These are phyloP conservation scores for Asterionellopsis glacialis DNA, from an alignment of 108 stramenopile genomes.

Conservation along the genomic window DNA sequence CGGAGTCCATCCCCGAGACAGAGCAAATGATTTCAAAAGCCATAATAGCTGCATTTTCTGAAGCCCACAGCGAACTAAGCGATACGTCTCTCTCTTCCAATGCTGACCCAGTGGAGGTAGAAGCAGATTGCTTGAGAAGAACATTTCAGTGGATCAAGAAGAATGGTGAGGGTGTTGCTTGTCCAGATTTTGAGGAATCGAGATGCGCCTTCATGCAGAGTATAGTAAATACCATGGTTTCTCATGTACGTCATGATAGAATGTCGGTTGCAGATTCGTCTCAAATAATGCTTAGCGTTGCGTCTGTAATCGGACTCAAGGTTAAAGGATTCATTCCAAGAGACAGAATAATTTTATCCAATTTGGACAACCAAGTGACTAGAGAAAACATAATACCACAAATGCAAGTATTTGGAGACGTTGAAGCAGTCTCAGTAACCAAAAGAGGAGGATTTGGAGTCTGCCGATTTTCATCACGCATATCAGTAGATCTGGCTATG, in stretches of 20 bases:
- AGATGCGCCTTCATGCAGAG: constrained; percentile 14
- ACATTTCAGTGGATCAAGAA: constrained; percentile 25
- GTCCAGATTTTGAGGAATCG: constrained; percentile 15
- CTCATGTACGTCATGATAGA: constrained; percentile 25
- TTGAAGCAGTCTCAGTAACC: constrained; percentile 16
- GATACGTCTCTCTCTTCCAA: background rate
- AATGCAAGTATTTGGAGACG: constrained; percentile 14
- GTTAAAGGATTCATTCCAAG: constrained; percentile 1
- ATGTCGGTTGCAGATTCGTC: constrained; percentile 18
- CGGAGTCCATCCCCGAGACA: constrained; percentile 15
- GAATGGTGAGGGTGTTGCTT: background rate
- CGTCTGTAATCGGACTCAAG: constrained; percentile 21
- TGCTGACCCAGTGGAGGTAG: constrained; percentile 18
- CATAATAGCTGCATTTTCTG: constrained; percentile 35
- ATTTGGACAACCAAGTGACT: constrained; percentile 5
- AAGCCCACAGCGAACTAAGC: constrained; percentile 9
- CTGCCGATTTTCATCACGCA: too few relatives aligned
- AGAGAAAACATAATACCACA: constrained; percentile 3
- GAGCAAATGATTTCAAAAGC: constrained; percentile 41
- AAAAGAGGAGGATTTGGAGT: background rate
- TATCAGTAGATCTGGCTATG: too few relatives aligned
- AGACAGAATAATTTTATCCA: constrained; percentile 23
- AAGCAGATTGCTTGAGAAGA: constrained; percentile 25
- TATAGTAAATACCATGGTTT: constrained; percentile 22
- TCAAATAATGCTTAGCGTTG: constrained; percentile 23